Evolutionary conservation across 768 basidiomycete genomes (phyloP), one percentile per base, ranked within the genome.

Genomic region (Mycena kentingensis): DNA sequence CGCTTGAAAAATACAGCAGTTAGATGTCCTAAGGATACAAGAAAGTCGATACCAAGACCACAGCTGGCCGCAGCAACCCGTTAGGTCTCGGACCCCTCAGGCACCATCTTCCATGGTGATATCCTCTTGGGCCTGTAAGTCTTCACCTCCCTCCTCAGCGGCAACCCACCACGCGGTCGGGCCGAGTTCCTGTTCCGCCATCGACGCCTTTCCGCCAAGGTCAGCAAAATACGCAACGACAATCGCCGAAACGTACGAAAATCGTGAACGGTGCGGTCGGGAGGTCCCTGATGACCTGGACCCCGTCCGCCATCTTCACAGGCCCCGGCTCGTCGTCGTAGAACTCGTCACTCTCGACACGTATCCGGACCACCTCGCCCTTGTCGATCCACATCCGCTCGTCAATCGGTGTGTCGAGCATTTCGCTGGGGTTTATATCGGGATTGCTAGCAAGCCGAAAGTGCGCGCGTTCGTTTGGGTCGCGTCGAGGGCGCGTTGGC

Each of bases 251-350:
- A 65, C 87, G 57, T 59, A 91, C 90, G 12, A 80, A 78, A 41
- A 93, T 76, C 24, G 79, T 83, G 70, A 90, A 93, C 2, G 88
- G 87, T 3, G 87, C 75, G 43, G 69, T 64, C 71, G 66, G 25
- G 71, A 74, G 68, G 55, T 84, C 84, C 36, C 68, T 69, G 58
- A 75, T 74, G 3, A 82, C 73, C 43, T 76, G 73, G 2, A 88
- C 83, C 1, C 88, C 90, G 44, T 90, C 88, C 0, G 77, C 69
- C 37, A 83, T 84, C 62, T 86, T 89, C 1, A 87, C 86, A 0
- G 90, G 90, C 1, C 91, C 90, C 2, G 90, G 90, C 54, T 92
- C 90, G 58, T 90, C 88, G 58, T 93, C 91, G 58, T 81, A 87
- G 58, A 92, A 93, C 60, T 91, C 88, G 60, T 91, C 91, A 3